Percentiles rank a stretch among this genome's conserved stretches.
Evolutionary conservation across 2,329 filamentous ascomycete species (phyloP).

Genomic region (Ramularia endophylla): DNA sequence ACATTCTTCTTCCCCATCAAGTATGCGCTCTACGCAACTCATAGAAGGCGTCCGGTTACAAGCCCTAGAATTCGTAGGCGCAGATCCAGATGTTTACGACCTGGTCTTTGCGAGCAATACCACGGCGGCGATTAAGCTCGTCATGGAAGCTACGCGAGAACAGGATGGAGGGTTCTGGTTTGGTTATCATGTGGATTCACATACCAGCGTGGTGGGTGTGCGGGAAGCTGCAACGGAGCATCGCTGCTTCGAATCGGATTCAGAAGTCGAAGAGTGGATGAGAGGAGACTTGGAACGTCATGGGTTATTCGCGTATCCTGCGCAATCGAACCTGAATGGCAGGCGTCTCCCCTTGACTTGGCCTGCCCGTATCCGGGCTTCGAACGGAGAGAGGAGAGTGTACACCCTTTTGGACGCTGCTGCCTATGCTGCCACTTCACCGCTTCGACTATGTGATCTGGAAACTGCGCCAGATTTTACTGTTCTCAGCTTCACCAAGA

Average conservation of each 20-base stretch:
- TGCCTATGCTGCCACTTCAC: conserved; percentile 69
- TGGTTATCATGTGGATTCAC: conserved; percentile 74
- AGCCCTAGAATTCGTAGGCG: conserved; percentile 70
- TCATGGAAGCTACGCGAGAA: conserved; percentile 69
- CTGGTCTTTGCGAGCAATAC: conserved; percentile 89
- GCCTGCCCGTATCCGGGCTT: conserved; percentile 30
- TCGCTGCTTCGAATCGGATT: conserved; percentile 59
- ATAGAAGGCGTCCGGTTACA: conserved; percentile 69
- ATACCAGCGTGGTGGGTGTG: conserved; percentile 81
- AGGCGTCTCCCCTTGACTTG: conserved; percentile 66
- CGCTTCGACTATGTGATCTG: conserved; percentile 61
- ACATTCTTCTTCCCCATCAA: conserved; percentile 78
- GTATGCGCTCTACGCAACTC: conserved; percentile 61
- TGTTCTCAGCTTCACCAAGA: conserved; percentile 87
- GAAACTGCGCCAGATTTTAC: conserved; percentile 71
- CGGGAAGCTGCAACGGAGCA: conserved; percentile 58
- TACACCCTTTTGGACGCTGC: conserved; percentile 82
- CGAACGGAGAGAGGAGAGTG: conserved; percentile 9
- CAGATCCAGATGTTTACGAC: conserved; percentile 75
- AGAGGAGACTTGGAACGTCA: conserved; percentile 26
- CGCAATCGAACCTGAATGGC: conserved; percentile 91
- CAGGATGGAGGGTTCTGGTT: conserved; percentile 67
- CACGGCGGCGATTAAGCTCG: conserved; percentile 83
- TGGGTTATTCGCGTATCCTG: conserved; percentile 71
- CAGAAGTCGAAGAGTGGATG: conserved; percentile 61